Evolutionary conservation across 805 yeast genomes (phyloP), one percentile per base, ranked within the genome.

Genomic region (Suhomyces faveliae): DNA sequence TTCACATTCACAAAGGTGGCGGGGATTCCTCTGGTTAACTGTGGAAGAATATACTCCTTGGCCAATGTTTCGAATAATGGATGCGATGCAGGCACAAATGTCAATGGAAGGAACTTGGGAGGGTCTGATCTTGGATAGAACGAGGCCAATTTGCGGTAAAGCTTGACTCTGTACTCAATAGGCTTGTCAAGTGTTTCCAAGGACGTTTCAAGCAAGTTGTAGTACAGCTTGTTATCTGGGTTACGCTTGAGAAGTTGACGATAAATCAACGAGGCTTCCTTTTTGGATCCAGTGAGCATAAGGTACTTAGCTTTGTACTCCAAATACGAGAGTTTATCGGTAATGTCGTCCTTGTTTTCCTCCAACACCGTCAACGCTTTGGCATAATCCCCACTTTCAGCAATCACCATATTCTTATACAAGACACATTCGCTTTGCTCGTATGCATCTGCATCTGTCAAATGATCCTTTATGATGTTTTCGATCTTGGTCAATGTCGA

Each of bases 61-160:
- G 80, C 82, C 46, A 78, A 77, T 8, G 50, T 50, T 39, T 66
- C 68, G 57, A 85, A 81, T 40, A 74, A 64, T 22, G 78, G 73
- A 35, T 61, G 62, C 8, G 76, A 77, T 12, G 84, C 83, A 10
- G 78, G 70, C 37, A 87, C 69, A 55, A 89, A 88, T 0, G 86
- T 78, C 60, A 92, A 75, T 11, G 97, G 97, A 43, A 89, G 76
- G 54, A 79, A 82, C 55, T 77, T 77, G 23, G 94, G 90, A 22
- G 92, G 84, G 60, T 90, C 96, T 1, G 92, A 81, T 54, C 77
- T 81, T 27, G 97, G 97, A 65, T 89, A 91, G 60, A 87, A 84
- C 39, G 60, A 65, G 1, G 80, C 76, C 52, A 91, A 70, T 53
- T 80, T 84, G 40, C 76, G 80, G 64, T 89, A 92, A 50, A 92